Base-by-base conservation (phyloP, 306 rosid species). In the Glycyrrhiza uralensis region DNA sequence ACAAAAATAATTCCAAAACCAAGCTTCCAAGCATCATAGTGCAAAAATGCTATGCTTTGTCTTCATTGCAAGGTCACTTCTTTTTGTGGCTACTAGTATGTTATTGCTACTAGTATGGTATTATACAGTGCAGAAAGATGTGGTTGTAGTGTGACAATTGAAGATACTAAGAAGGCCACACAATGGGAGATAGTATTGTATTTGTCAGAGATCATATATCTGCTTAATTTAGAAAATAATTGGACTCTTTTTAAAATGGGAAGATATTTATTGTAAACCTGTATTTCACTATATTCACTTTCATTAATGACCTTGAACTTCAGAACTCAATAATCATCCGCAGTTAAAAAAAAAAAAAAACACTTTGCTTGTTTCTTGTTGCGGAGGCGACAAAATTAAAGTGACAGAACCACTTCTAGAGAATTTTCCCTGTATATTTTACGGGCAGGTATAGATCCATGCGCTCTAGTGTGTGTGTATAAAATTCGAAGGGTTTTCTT, bases 141-240 rank as follows among this genome's bases (percentile, higher is more conserved):
- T 71, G 9, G n/a, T 56, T 28, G 76, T 39, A 42, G 22, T 45
- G 68, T 59, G 36, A 30, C 38, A 45, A 61, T 72, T 59, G 35
- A 72, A 72, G 59, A 49, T 44, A 59, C 12, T 69, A 29, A 28
- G 30, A 30, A 7, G 47, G 46, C 14, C 57, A 28, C n/a, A 19
- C 29, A 59, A 42, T 42, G 32, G 44, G 44, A 26, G 46, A 18
- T 45, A 19, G 26, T 15, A 52, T 50, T 26, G 42, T 26, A 66
- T 46, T 59, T 50, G 22, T 67, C 73, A 46, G 33, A 67, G 73
- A 33, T 33, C 20, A 30, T 19, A 39, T 20, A 42, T 66, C 29
- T 36, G 32, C 45, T 47, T 46, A 49, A 49, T 47, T 30, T 66
- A 28, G 2, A 24, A 15, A 12, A 12, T 63, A 41, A 6, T 18